Conservation (phyloP, 257 asterid genomes). For the Forsythia suspensa region DNA sequence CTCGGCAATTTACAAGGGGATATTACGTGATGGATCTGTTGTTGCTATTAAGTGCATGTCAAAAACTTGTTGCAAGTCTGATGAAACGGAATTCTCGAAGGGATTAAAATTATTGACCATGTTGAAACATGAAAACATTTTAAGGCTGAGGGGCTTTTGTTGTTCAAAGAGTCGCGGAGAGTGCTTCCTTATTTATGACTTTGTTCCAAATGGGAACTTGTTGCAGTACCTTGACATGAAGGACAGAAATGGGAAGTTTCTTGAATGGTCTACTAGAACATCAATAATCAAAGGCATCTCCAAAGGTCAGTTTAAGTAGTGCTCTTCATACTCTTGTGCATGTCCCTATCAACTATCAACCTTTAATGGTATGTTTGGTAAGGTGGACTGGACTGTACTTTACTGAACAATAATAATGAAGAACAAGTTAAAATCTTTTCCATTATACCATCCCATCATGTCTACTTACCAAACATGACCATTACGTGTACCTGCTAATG, state of each 20-base stretch:
- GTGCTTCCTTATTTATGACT: constrained; percentile 87
- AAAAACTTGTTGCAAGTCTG: constrained; percentile 86
- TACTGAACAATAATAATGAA: too few relatives aligned
- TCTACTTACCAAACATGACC: too few relatives aligned
- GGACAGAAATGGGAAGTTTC: constrained; percentile 53
- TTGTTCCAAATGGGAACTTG: constrained; percentile 78
- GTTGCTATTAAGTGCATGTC: constrained; percentile 93
- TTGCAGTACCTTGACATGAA: constrained; percentile 68
- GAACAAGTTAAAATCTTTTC: too few relatives aligned
- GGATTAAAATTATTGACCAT: constrained; percentile 77
- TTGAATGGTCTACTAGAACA: constrained; percentile 80
- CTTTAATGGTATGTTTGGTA: background rate
- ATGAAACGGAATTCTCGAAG: constrained; percentile 72
- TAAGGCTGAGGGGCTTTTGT: constrained; percentile 89
- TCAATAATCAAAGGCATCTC: constrained; percentile 82
- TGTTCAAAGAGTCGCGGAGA: constrained; percentile 95
- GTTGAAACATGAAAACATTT: constrained; percentile 75
- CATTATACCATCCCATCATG: too few relatives aligned
- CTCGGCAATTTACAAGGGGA: constrained; percentile 77
- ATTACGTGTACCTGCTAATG: too few relatives aligned
- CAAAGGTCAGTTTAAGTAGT: constrained; percentile 50
- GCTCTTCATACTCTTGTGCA: background rate
- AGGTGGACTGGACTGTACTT: background rate
- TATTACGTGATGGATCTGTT: constrained; percentile 70
- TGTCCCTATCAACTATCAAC: background rate